Evolutionary conservation across 148 eudicot species (phyloP), one percentile per base, ranked within the genome.

Genomic region (Arctostaphylos glauca): DNA sequence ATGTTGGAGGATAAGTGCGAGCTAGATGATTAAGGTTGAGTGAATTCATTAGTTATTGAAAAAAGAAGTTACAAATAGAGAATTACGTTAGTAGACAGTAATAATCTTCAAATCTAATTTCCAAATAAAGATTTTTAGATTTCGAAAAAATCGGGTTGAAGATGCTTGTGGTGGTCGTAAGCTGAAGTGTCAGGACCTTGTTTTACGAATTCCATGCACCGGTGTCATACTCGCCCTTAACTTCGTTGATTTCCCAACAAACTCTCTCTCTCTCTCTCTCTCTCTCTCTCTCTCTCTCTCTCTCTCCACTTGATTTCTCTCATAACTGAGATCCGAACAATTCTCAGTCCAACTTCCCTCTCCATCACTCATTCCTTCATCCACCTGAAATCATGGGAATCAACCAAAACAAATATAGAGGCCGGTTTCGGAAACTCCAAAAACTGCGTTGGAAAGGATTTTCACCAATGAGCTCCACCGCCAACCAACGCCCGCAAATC

Each of bases 311-410:
- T 31, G 38, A 31, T 31, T 31, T 78, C 77, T 56, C 80, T 75
- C 81, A 66, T 52, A 59, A 9, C 44, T 43, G 13, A 46, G 83
- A 73, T 86, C 89, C 87, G 85, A 83, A 84, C 84, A 83, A 71
- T 81, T 53, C 80, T 84, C 83, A 56, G 10, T 66, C 79, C 74
- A 81, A 83, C 46, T 64, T 54, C 62, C 62, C 67, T 83, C 86
- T 71, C 82, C 79, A 52, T 81, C 86, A 56, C 74, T 52, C 83
- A 9, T 82, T 78, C 80, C 47, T 60, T 75, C 60, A 50, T 74
- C 52, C 21, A 82, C 21, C 83, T n/a, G 44, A 73, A 7, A 59
- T 80, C 71, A 86, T 84, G 88, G 71, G 3, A 53, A 13, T 18
- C 59, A 76, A 10, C 74, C 50, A 14, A 15, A 25, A 54, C 55